phyloP scores from a whole-genome alignment of 306 rosid genomes.

The Cicer judaicum region DNA sequence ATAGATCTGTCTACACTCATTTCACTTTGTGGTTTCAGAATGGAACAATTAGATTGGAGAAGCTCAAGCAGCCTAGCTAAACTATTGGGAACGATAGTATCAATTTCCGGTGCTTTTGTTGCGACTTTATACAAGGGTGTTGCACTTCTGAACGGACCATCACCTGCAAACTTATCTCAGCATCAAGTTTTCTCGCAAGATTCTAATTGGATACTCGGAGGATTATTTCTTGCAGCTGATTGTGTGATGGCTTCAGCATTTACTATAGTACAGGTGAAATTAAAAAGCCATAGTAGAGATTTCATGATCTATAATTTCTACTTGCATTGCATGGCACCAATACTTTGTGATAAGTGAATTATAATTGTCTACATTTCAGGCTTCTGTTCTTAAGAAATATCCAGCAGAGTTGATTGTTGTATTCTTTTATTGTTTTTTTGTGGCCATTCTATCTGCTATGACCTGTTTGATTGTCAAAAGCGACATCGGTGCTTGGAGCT shows the following conservation, averaged over 20 bases:
- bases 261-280: conserved; percentile 66
- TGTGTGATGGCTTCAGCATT: conserved; percentile 62
- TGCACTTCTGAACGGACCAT: conserved; percentile 53
- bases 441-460: conserved; percentile 66
- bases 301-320: conserved; percentile 2
- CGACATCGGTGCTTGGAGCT: conserved; percentile 74
- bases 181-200: conserved; percentile 51
- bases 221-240: conserved; percentile 58
- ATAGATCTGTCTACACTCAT: conserved; percentile 33
- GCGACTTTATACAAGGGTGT: conserved; percentile 86
- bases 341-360: background rate
- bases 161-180: conserved; percentile 45
- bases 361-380: conserved; percentile 56
- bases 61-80: conserved; percentile 66
- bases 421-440: conserved; percentile 74
- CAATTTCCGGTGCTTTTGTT: conserved; percentile 77
- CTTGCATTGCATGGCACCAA: conserved; percentile 22
- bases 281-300: conserved; percentile 16
- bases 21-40: conserved; percentile 56
- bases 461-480: conserved; percentile 67
- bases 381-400: conserved; percentile 66
- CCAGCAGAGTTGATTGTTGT: conserved; percentile 74
- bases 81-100: conserved; percentile 69
- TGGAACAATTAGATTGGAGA: conserved; percentile 72
- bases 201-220: conserved; percentile 74